A percentile compares a stretch with the other conserved stretches of the same genome.
Evolutionary conservation across 106 monocot genomes (phyloP).

Genomic region (Ottelia alismoides): DNA sequence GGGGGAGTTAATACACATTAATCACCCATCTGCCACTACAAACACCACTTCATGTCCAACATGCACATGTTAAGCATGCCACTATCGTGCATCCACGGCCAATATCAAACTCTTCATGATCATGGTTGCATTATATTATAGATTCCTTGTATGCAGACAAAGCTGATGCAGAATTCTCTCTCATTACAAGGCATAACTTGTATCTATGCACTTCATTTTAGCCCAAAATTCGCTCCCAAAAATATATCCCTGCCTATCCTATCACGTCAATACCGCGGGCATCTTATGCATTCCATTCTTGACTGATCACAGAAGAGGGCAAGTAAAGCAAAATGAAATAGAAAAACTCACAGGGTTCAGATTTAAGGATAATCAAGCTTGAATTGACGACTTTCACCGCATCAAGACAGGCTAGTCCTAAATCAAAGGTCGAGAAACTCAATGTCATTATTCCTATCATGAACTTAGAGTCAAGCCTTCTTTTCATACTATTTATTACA

Average conservation of each 20-base stretch:
- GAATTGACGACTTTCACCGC: neutral
- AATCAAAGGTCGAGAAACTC: neutral
- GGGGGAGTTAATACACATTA: neutral
- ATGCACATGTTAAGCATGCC: neutral
- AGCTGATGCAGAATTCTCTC: neutral
- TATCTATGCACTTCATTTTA: too few relatives aligned
- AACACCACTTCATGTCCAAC: neutral
- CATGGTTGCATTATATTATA: neutral
- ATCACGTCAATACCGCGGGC: neutral
- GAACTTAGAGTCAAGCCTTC: neutral
- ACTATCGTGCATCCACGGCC: neutral
- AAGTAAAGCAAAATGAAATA: neutral
- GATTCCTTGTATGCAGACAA: neutral
- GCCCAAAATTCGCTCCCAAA: neutral
- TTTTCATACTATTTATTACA: too few relatives aligned
- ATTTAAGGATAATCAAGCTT: neutral
- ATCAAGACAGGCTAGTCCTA: neutral
- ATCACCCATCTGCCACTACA: neutral
- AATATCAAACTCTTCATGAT: neutral
- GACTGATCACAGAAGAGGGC: neutral
- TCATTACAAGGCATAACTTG: neutral
- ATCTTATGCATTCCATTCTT: neutral
- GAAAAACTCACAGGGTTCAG: neutral
- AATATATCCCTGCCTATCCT: neutral
- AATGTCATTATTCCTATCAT: neutral